These are phyloP conservation scores for Penicillium lagena DNA, from an alignment of 495 filamentous ascomycete species.

Conservation along the genomic window DNA sequence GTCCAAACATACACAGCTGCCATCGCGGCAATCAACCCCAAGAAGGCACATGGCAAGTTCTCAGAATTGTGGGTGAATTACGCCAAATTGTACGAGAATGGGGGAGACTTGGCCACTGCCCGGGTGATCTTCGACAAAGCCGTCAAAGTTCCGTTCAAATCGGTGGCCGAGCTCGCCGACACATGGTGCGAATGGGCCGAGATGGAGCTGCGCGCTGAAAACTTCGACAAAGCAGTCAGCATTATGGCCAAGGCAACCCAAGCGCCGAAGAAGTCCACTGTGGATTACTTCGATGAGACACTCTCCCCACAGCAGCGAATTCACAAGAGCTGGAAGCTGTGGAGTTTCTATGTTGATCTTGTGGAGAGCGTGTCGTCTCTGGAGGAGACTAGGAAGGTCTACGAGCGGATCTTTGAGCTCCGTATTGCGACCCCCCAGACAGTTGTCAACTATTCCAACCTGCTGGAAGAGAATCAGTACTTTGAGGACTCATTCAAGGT, in stretches of 20 bases:
- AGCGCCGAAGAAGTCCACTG: slow-evolving; percentile 87
- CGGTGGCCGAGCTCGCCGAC: slow-evolving; percentile 88
- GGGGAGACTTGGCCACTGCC: slow-evolving; percentile 77
- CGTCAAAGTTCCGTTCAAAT: slow-evolving; percentile 94
- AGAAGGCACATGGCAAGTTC: slow-evolving; percentile 90
- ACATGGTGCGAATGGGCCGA: slow-evolving; percentile 99
- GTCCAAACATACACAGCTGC: slow-evolving; percentile 95
- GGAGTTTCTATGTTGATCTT: slow-evolving; percentile 98
- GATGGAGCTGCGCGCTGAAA: slow-evolving; percentile 91
- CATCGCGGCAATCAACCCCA: slow-evolving; percentile 86
- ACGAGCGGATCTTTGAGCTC: slow-evolving; percentile 96
- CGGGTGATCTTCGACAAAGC: slow-evolving; percentile 95
- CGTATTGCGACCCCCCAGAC: slow-evolving; percentile 97
- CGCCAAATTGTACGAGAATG: slow-evolving; percentile 93
- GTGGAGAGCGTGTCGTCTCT: slow-evolving; percentile 89
- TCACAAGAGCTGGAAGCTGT: slow-evolving; percentile 99
- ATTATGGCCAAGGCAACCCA: slow-evolving; percentile 98
- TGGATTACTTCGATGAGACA: slow-evolving; percentile 97
- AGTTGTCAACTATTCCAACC: slow-evolving; percentile 96
- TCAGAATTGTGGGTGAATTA: slow-evolving; percentile 97
- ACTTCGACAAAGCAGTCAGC: slow-evolving; percentile 88
- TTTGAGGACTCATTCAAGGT: slow-evolving; percentile 97
- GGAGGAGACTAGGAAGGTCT: slow-evolving; percentile 89
- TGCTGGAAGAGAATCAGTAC: slow-evolving; percentile 92
- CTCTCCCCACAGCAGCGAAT: slow-evolving; percentile 92